A percentile compares a stretch with the other conserved stretches of the same genome.
Conservation (phyloP, 75 land plant genomes). For the Cryptomeria japonica region DNA sequence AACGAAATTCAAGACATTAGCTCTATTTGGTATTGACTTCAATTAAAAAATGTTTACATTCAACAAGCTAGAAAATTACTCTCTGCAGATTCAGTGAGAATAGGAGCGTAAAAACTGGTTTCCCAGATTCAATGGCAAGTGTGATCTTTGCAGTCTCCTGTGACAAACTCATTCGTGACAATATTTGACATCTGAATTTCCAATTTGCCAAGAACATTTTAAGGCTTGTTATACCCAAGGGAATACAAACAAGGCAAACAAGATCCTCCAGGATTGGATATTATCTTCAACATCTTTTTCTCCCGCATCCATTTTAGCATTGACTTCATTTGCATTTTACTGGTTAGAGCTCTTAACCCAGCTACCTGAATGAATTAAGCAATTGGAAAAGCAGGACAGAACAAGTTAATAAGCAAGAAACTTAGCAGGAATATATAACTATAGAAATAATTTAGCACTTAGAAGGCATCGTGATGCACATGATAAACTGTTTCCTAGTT, state of each 20-base stretch:
- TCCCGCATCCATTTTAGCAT: conserved; percentile 14
- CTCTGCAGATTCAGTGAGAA: background rate
- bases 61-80: background rate
- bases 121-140: background rate
- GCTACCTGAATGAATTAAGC: conserved; percentile 5
- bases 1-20: background rate
- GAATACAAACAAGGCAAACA: background rate
- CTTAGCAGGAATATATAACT: background rate
- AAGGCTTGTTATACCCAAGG: background rate
- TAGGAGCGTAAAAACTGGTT: background rate
- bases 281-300: conserved; percentile 5
- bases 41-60: background rate
- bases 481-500: background rate
- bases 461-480: background rate
- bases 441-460: background rate
- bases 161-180: background rate
- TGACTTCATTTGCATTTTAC: conserved; percentile 11
- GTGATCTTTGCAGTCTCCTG: background rate
- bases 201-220: background rate
- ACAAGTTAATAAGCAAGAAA: background rate
- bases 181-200: background rate
- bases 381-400: background rate
- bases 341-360: conserved; percentile 13
- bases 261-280: conserved; percentile 1
- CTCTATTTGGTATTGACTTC: background rate